These are phyloP conservation scores for Phaffomyces thermotolerans DNA, from an alignment of 805 yeast species.

Conservation along the genomic window DNA sequence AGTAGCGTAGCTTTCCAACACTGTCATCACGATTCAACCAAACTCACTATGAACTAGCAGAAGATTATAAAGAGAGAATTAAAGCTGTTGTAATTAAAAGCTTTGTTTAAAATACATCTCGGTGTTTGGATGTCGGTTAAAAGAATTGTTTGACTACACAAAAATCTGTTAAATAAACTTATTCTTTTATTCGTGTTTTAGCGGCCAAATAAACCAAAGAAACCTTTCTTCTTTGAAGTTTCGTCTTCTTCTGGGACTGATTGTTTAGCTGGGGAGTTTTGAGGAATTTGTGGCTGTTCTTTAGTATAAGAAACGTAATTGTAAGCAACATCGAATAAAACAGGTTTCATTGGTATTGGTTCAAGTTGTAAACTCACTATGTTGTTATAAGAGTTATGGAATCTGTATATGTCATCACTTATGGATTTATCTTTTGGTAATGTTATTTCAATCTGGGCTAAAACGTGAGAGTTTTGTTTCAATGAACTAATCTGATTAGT, in stretches of 20 bases:
- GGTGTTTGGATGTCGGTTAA: neutral
- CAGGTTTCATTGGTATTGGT: slow-evolving; percentile 78
- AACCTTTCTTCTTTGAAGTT: slow-evolving; percentile 49
- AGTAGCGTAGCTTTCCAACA: neutral
- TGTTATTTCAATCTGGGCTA: slow-evolving; percentile 39
- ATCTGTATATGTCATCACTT: slow-evolving; percentile 15
- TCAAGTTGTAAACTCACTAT: slow-evolving; percentile 26
- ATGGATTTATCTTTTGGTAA: slow-evolving; percentile 20
- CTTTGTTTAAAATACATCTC: neutral
- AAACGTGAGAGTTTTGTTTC: slow-evolving; percentile 32
- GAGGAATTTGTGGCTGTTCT: slow-evolving; percentile 5
- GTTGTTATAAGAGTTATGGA: slow-evolving; percentile 21
- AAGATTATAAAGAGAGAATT: no score
- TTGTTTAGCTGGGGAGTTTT: neutral
- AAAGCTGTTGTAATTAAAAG: no score
- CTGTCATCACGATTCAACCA: neutral
- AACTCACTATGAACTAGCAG: no score
- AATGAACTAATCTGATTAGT: slow-evolving; percentile 12
- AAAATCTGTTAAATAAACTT: neutral
- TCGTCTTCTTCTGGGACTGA: slow-evolving; percentile 5
- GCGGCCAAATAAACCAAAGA: slow-evolving; percentile 69
- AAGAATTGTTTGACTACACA: neutral
- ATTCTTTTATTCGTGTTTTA: slow-evolving; percentile 1
- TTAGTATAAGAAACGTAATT: slow-evolving; percentile 56
- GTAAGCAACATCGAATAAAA: slow-evolving; percentile 83